Evolutionary conservation across 305 asterid genomes (phyloP), one percentile per base, ranked within the genome.

Genomic region (Fraxinus paxiana): DNA sequence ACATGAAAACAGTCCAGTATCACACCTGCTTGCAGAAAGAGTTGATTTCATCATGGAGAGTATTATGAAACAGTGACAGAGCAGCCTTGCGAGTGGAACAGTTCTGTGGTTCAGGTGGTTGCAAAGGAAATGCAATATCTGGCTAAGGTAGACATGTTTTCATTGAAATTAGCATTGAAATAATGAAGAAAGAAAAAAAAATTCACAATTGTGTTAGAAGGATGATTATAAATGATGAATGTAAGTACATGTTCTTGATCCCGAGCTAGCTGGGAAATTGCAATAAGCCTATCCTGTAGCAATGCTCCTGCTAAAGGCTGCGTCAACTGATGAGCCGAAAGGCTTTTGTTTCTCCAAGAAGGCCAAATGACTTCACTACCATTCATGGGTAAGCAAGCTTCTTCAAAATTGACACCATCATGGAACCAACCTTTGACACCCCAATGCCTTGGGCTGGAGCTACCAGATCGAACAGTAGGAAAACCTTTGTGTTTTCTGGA

Each of bases 391-490:
- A 92, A 82, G 86, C 94, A 90, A 69, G 97, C 87, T 84, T 96
- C 99, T 86, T 94, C 99, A 82, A 94, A 91, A 85, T 83, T 92
- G 83, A 88, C 89, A 82, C 95, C 98, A 80, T 96, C 98, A 78
- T 94, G 97, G 80, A 94, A 91, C 99, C 98, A 96, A 67, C 99
- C 96, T 88, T 92, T 96, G 75, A 94, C 96, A 85, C 99, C 99
- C 98, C 97, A 96, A 61, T 96, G 97, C 88, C 98, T 93, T 78
- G 99, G 99, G 90, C 99, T 96, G 77, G 99, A 94, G 91, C 99
- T 96, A 82, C 99, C 99, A 80, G 99, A 96, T 77, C 99, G 93
- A 85, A 92, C 99, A 48, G 97, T 94, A 69, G 96, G 97, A 80
- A 95, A 93, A 77, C 98, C 98, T 87, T 97, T 89, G 76, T 94